Evolutionary conservation across 73 alveolate species (phyloP).

Genomic region (Stentor roeselii): DNA sequence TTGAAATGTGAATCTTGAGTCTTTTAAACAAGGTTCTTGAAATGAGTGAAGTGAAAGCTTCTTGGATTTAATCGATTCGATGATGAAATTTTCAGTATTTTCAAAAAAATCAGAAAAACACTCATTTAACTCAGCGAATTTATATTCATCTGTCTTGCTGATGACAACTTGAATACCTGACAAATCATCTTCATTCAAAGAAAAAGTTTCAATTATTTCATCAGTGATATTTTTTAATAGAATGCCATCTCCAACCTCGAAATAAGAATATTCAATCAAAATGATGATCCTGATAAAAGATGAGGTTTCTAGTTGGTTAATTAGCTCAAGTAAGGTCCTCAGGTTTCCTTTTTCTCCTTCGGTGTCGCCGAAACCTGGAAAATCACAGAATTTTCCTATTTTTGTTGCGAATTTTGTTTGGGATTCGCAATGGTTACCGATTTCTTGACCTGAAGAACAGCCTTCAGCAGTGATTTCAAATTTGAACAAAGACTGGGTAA

Average conservation of each 20-base stretch:
- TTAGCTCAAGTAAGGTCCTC: background rate
- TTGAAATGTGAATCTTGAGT: background rate
- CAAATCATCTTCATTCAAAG: background rate
- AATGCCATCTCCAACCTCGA: too few relatives aligned
- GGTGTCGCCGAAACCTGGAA: background rate
- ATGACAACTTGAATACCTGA: background rate
- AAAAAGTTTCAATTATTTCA: too few relatives aligned
- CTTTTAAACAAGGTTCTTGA: background rate
- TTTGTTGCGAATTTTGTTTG: background rate
- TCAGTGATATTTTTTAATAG: too few relatives aligned
- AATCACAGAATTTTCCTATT: background rate
- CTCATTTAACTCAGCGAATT: background rate
- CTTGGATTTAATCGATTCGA: background rate
- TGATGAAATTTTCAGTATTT: background rate
- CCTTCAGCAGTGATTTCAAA: background rate
- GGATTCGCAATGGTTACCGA: background rate
- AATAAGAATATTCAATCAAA: too few relatives aligned
- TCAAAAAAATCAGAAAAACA: too few relatives aligned
- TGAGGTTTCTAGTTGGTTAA: background rate
- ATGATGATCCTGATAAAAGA: background rate
- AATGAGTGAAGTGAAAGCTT: background rate
- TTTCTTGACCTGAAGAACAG: background rate
- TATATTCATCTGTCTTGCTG: background rate
- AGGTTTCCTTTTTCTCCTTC: background rate
- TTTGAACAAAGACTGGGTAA: too few relatives aligned